Conservation (phyloP, 2,329 filamentous ascomycete genomes). For the Neofusicoccum sp. region DNA sequence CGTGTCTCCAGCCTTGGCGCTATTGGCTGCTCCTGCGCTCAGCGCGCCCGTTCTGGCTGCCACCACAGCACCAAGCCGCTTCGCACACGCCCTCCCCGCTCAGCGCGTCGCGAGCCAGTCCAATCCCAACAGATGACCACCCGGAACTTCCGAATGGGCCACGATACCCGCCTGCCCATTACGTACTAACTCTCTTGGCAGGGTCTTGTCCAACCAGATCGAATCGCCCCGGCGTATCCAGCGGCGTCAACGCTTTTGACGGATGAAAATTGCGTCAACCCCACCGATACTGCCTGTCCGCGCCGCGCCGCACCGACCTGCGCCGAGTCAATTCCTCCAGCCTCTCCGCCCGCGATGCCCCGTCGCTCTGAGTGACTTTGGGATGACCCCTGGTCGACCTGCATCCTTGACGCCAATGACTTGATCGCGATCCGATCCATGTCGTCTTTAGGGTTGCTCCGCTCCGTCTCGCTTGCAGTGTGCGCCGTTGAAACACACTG, state of each 20-base stretch:
- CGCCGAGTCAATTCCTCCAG: not conserved
- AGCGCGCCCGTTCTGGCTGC: not conserved
- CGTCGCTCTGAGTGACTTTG: too few species aligned
- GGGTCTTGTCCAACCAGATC: conserved; percentile 5
- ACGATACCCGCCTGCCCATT: conserved; percentile 11
- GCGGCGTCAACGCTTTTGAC: conserved; percentile 2
- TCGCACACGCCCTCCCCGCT: not conserved
- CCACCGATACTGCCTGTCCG: not conserved
- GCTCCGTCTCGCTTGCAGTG: not conserved
- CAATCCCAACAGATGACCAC: not conserved
- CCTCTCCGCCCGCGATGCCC: too few species aligned
- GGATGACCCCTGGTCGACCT: too few species aligned
- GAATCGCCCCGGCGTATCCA: conserved; percentile 15
- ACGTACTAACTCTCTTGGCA: conserved; percentile 15
- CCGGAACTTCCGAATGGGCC: conserved; percentile 9
- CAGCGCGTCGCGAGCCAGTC: not conserved
- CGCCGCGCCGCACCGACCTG: not conserved
- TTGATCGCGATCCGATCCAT: not conserved
- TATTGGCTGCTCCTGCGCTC: not conserved
- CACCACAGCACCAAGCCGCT: not conserved
- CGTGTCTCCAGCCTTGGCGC: conserved; percentile 4
- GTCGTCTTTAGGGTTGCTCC: not conserved
- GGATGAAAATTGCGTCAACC: conserved; percentile 9
- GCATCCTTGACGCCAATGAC: too few species aligned
- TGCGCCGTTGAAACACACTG: not conserved